Base-by-base conservation (phyloP, 2,329 filamentous ascomycete genomes). In the Pyrenophora graminea region DNA sequence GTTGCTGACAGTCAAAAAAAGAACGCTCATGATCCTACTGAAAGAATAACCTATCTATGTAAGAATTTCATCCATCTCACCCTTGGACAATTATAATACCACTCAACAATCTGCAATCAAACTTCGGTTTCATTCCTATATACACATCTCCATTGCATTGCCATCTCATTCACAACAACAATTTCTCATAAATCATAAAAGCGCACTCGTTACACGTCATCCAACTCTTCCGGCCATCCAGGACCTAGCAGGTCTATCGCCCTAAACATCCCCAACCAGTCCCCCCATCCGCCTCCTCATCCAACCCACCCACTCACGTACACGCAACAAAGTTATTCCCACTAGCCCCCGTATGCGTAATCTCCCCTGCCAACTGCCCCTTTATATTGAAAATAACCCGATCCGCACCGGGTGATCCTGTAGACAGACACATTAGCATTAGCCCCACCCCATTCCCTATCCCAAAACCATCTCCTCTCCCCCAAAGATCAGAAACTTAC, bases 281-380 rank as follows among this genome's bases (percentile, higher is more conserved):
- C 42, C 6, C 23, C 31, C 25, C 25, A 10, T 50, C 31, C 54
- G 62, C 56, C 58, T 30, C 5, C 10, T 30, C 27, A 30, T 30
- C 9, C 12, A 10, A 4, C 10, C 27, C 12, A 12, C 27, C 27
- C 27, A 10, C 63, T 25, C 75, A 75, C 36, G 67, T 68, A 68
- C 86, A 89, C n/a, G 77, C 80, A 48, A 89, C 84, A 72, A 90
- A 90, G 72, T 81, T 77, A 69, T 89, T 85, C 6, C 85, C 85
- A 43, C 79, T 83, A 15, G 87, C 86, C 23, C 87, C 87, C 18
- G 84, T 87, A 65, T 90, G 87, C 0, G 87, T 90, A 56, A 90
- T 87, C 23, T 81, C 76, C 32, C 85, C 86, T 12, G 85, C 86
- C 38, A 82, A 78, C 50, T 79, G 52, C 61, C 85, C 82, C 13